phyloP scores from a whole-genome alignment of 805 yeast species.

The Candida mattraensis region DNA sequence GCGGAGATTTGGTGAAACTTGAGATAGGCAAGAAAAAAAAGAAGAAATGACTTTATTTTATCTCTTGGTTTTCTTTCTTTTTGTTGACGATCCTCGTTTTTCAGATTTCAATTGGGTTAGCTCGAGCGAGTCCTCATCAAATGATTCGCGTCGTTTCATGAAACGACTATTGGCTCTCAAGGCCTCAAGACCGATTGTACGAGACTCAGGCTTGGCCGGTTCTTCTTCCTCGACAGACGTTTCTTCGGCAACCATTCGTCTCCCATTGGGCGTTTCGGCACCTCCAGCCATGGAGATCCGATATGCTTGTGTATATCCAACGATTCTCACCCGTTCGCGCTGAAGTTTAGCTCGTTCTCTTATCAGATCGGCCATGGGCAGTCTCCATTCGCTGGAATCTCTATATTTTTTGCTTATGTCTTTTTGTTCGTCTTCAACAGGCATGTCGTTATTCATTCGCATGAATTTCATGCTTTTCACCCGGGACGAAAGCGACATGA shows the following conservation, averaged over 20 bases:
- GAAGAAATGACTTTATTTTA: conserved; percentile 33
- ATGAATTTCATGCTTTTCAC: conserved; percentile 85
- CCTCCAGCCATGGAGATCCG: conserved; percentile 11
- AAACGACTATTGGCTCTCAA: conserved; percentile 8
- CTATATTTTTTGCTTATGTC: conserved; percentile 27
- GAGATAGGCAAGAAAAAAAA: conserved; percentile 25
- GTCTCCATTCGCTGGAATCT: conserved; percentile 57
- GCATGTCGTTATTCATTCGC: conserved; percentile 43
- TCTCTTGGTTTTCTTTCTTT: conserved; percentile 18
- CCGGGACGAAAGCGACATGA: conserved; percentile 52
- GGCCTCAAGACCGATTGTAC: conserved; percentile 5
- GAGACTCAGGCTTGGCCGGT: conserved; percentile 1
- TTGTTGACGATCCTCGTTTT: no score
- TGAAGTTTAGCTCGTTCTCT: conserved; percentile 22
- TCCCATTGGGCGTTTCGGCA: conserved; percentile 28
- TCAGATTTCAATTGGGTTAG: conserved; percentile 5
- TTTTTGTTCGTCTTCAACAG: conserved; percentile 34
- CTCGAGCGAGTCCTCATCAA: conserved; percentile 17
- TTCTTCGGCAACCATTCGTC: conserved; percentile 18
- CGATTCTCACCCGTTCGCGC: conserved; percentile 19
- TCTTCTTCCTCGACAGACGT: neutral
- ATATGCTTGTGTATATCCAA: conserved; percentile 32
- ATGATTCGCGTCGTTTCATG: conserved; percentile 4
- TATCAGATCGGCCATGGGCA: conserved; percentile 35
- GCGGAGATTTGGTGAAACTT: conserved; percentile 51